Base-by-base conservation (phyloP, 352 stramenopile genomes). In the Phytophthora tentaculata region DNA sequence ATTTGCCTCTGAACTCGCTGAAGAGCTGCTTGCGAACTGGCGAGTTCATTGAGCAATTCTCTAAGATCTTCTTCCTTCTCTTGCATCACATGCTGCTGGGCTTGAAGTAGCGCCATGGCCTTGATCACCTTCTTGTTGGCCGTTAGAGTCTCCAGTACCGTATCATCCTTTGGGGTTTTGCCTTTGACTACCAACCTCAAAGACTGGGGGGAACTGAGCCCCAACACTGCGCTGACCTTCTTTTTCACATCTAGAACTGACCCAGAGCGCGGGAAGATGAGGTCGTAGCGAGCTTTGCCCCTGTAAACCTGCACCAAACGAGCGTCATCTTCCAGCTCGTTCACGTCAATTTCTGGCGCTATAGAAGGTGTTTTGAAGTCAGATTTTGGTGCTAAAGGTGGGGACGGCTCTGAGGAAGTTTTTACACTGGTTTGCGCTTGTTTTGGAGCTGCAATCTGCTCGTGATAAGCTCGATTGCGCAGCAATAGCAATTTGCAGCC, bases 51-150 rank as follows among this genome's bases (percentile, higher is more conserved):
- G 26, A 88, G 74, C 39, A 90, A 71, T 35, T 75, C 66, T 37
- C 76, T 79, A 22, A 93, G 72, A n/a, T 89, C 77, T 23, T 90
- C 76, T 37, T 89, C 77, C 41, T 85, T 86, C 64, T 92, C 84
- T 23, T 83, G 58, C 23, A 89, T 57, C 17, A 79, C 73, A 61
- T 94, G 82, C 53, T 89, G 81, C 60, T 84, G 78, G 1, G 69
- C 80, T 26, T 87, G 69, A 2, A 94, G 70, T 26, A 94, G 56
- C 60, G 84, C 80, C 86, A 94, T 92, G 44, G 74, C 86, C 74
- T 91, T 94, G 67, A 94, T 24, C 29, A 63, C 26, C 10, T 77
- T 77, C 29, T 73, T 65, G 20, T 14, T 37, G 5, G 13, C 64
- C 10, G 56, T 70, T 51, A 54, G 47, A 45, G 8, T 64, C n/a